phyloP scores from a whole-genome alignment of 495 filamentous ascomycete species.

The Schizothecium vesticola region DNA sequence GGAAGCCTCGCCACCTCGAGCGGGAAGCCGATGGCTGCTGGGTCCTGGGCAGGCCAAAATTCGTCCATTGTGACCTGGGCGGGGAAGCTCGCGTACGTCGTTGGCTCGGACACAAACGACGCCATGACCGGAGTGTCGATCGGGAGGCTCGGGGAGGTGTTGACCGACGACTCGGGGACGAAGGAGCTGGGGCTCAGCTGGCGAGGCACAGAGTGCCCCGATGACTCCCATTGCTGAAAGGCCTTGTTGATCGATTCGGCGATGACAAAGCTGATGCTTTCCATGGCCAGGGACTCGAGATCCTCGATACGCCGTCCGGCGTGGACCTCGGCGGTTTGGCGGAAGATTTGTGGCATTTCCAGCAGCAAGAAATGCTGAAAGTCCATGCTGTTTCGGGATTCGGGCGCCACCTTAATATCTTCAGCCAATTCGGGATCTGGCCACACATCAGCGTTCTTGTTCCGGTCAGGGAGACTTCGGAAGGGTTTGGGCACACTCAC shows the following conservation, averaged over 20 bases:
- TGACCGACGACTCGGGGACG: neutral
- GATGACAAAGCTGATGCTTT: constrained; percentile 20
- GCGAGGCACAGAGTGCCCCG: constrained; percentile 3
- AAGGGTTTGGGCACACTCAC: constrained; percentile 15
- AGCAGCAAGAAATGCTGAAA: constrained; percentile 27
- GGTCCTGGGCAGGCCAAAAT: too few relatives aligned
- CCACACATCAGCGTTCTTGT: constrained; percentile 15
- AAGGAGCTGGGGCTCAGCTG: neutral
- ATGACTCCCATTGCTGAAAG: constrained; percentile 20
- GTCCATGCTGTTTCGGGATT: constrained; percentile 13
- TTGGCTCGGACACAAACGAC: too few relatives aligned
- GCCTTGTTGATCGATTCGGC: constrained; percentile 22
- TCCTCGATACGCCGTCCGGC: constrained; percentile 11
- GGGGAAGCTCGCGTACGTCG: too few relatives aligned
- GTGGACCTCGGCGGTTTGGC: constrained; percentile 19
- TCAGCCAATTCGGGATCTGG: constrained; percentile 25
- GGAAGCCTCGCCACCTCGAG: too few relatives aligned
- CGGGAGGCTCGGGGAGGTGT: neutral
- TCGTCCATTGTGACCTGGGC: too few relatives aligned
- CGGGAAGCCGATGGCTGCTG: too few relatives aligned
- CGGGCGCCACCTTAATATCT: constrained; percentile 18
- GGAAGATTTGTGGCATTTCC: constrained; percentile 21
- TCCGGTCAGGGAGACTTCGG: neutral
- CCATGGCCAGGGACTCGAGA: constrained; percentile 17
- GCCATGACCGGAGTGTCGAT: neutral